Percentiles rank a stretch among this genome's conserved stretches.
These are phyloP conservation scores for Neocatenulostroma microsporum DNA, from an alignment of 2,329 filamentous ascomycete species.

Conservation along the genomic window DNA sequence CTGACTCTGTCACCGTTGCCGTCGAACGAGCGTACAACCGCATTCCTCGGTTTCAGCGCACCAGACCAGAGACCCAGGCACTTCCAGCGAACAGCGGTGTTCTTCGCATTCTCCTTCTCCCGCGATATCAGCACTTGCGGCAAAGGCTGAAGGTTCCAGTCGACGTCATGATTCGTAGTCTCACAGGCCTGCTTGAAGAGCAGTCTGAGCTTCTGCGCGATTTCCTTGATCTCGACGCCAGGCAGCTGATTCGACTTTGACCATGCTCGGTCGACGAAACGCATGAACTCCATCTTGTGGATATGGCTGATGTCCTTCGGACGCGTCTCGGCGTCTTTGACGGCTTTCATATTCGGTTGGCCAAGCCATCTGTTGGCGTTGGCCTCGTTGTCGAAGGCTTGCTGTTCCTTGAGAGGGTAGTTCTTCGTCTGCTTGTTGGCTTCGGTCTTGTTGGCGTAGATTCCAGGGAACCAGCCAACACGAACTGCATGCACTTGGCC, in stretches of 20 bases:
- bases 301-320: background rate
- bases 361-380: conserved; percentile 3
- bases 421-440: conserved; percentile 3
- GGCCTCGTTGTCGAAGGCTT: background rate
- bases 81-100: background rate
- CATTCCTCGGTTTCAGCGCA: background rate
- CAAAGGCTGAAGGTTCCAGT: conserved; percentile 5
- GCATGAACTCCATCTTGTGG: conserved; percentile 4
- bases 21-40: background rate
- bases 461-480: conserved; percentile 7
- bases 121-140: conserved; percentile 3
- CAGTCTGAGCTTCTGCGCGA: conserved; percentile 2
- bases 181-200: conserved; percentile 6
- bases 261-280: conserved; percentile 2
- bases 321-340: background rate
- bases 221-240: conserved; percentile 2
- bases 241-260: background rate
- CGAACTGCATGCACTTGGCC: conserved; percentile 1
- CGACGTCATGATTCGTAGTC: background rate
- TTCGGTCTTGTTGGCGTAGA: conserved; percentile 3
- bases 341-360: background rate
- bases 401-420: conserved; percentile 5
- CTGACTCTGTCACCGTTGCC: background rate
- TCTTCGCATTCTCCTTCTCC: background rate
- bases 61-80: background rate